A percentile compares a stretch with the other conserved stretches of the same genome.
Conservation (phyloP, 805 yeast genomes). For the Diddensiella santjacobensis region DNA sequence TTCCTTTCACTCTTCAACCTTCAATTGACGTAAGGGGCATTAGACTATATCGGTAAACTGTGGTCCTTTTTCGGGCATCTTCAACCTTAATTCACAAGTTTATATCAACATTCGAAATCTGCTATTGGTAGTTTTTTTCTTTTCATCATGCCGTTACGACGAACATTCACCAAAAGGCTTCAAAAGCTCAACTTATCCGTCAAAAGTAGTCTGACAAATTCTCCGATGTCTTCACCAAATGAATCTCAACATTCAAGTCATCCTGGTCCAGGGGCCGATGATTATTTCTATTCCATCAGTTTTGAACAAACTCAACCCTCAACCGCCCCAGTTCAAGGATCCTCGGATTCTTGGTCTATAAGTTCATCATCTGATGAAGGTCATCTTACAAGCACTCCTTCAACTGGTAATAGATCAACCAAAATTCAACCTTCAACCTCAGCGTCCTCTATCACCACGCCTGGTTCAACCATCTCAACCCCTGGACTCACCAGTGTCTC, state of each 20-base stretch:
- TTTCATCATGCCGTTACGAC: slow-evolving; percentile 20
- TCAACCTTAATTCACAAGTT: no score
- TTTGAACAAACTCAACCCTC: slow-evolving; percentile 19
- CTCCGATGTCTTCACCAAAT: not conserved
- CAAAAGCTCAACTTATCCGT: slow-evolving; percentile 17
- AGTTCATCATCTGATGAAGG: slow-evolving; percentile 3
- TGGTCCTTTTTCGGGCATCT: no score
- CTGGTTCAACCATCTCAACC: slow-evolving; percentile 5
- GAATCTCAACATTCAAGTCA: not conserved
- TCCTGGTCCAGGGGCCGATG: not conserved
- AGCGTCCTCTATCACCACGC: slow-evolving; percentile 4
- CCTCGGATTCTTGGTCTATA: slow-evolving; percentile 8
- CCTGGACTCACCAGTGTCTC: slow-evolving; percentile 12
- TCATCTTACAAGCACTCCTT: slow-evolving; percentile 4
- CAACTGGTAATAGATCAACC: slow-evolving; percentile 1
- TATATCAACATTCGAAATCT: no score
- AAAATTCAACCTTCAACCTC: slow-evolving; percentile 3
- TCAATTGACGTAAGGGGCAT: no score
- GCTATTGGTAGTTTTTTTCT: no score
- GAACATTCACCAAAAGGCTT: slow-evolving; percentile 20
- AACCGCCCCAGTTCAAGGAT: not conserved
- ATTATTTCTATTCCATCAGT: slow-evolving; percentile 21
- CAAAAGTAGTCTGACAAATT: not conserved
- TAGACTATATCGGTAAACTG: no score
- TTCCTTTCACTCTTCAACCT: no score